phyloP scores from a whole-genome alignment of 225 moss, liverwort and hornwort species.

The Marchantia paleacea region DNA sequence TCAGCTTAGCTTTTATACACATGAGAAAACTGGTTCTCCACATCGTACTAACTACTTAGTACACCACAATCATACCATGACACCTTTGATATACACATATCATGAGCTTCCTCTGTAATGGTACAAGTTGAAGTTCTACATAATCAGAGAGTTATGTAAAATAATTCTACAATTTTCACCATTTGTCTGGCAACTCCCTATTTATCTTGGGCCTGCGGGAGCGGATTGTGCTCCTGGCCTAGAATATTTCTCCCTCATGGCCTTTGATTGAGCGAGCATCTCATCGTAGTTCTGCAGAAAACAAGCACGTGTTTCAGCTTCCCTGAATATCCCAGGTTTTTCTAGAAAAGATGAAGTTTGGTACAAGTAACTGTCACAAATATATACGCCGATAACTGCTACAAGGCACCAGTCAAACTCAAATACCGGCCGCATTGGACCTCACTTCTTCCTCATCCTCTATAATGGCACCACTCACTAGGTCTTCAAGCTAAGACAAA shows the following conservation, averaged over 20 bases:
- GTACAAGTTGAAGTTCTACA: conserved; percentile 20
- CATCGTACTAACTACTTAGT: background rate
- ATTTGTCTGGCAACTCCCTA: background rate
- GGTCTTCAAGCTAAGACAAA: no score
- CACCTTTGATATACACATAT: conserved; percentile 5
- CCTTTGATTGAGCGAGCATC: conserved; percentile 90
- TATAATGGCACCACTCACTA: no score
- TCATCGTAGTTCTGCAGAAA: conserved; percentile 77
- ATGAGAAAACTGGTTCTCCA: conserved; percentile 8
- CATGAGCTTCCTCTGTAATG: conserved; percentile 9
- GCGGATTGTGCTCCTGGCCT: conserved; percentile 64
- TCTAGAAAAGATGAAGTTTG: no score
- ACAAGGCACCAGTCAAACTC: no score
- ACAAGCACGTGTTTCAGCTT: background rate
- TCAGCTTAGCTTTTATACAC: conserved; percentile 10
- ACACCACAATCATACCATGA: conserved; percentile 4
- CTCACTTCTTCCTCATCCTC: no score
- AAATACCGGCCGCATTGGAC: no score
- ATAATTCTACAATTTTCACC: background rate
- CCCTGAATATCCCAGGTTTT: no score
- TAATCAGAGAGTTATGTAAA: background rate
- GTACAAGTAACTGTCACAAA: no score
- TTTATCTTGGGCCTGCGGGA: conserved; percentile 59
- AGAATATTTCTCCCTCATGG: conserved; percentile 55
- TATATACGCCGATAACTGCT: no score